Percentiles rank a stretch among this genome's conserved stretches.
Evolutionary conservation across 768 basidiomycete genomes (phyloP).

Genomic region (Collybiopsis luxurians): DNA sequence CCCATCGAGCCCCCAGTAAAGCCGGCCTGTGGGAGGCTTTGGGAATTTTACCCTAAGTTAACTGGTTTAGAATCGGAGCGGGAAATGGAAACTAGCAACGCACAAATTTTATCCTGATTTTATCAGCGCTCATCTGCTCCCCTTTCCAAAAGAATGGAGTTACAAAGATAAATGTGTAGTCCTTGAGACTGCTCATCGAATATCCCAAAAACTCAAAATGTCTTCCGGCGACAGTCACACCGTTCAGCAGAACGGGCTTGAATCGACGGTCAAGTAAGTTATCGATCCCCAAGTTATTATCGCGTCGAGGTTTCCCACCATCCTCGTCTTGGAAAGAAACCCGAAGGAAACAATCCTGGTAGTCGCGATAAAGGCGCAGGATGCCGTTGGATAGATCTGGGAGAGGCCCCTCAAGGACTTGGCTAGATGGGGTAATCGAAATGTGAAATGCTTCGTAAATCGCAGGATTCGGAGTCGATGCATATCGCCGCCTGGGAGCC

Average conservation of each 20-base stretch:
- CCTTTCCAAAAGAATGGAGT: constrained; percentile 29
- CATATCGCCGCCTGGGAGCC: not conserved
- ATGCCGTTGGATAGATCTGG: constrained; percentile 6
- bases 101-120: not conserved
- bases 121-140: not conserved
- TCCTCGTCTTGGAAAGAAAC: constrained; percentile 49
- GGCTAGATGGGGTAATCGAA: constrained; percentile 1
- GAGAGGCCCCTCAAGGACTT: constrained; percentile 2
- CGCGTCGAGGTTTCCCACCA: constrained; percentile 31
- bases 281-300: constrained; percentile 26
- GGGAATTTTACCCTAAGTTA: not conserved
- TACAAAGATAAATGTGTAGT: constrained; percentile 50
- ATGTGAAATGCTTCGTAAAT: constrained; percentile 4
- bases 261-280: constrained; percentile 31
- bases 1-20: constrained; percentile 3
- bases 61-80: not conserved
- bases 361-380: not conserved
- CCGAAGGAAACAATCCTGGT: constrained; percentile 43
- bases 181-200: constrained; percentile 49
- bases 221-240: constrained; percentile 40
- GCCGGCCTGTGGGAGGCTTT: constrained; percentile 4
- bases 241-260: constrained; percentile 28
- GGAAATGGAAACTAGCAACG: not conserved
- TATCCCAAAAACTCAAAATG: constrained; percentile 47
- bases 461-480: not conserved